Conservation (phyloP, 2,329 filamentous ascomycete genomes). For the Ceratocystis cacaofunesta region DNA sequence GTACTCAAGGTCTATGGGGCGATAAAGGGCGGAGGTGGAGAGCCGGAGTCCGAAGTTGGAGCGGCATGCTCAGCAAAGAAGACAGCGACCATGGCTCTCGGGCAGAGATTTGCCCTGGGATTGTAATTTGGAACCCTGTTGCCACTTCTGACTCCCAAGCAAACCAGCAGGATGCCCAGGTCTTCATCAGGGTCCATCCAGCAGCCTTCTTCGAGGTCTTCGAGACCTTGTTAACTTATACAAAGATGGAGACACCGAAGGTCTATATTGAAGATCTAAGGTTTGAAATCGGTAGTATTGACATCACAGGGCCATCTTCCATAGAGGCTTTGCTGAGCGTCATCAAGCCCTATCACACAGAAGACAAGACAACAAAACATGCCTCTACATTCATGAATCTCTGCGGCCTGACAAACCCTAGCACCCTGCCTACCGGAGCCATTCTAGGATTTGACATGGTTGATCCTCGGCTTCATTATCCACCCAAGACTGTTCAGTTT, state of each 20-base stretch:
- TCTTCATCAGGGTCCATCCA: constrained; percentile 68
- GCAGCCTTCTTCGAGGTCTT: constrained; percentile 60
- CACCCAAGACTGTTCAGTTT: constrained; percentile 42
- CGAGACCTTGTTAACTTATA: constrained; percentile 42
- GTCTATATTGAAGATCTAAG: constrained; percentile 54
- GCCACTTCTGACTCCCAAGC: background rate
- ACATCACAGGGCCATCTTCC: constrained; percentile 51
- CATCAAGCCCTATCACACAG: constrained; percentile 37
- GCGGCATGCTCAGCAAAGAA: constrained; percentile 37
- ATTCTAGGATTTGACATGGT: constrained; percentile 57
- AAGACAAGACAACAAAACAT: constrained; percentile 26
- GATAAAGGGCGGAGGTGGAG: constrained; percentile 57
- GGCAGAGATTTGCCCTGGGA: constrained; percentile 54
- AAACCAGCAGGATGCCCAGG: constrained; percentile 21
- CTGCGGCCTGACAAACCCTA: constrained; percentile 48
- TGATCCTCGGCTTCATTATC: constrained; percentile 70
- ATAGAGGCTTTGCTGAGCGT: constrained; percentile 62
- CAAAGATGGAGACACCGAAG: constrained; percentile 45
- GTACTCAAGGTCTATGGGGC: constrained; percentile 46
- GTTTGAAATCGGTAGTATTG: constrained; percentile 49
- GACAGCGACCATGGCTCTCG: constrained; percentile 27
- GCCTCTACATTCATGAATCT: constrained; percentile 37
- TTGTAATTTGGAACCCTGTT: constrained; percentile 56
- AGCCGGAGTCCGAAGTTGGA: constrained; percentile 34
- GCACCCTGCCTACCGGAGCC: constrained; percentile 52